Conservation (phyloP, 2,329 filamentous ascomycete genomes). For the Cladosporium austrohemisphaericum region DNA sequence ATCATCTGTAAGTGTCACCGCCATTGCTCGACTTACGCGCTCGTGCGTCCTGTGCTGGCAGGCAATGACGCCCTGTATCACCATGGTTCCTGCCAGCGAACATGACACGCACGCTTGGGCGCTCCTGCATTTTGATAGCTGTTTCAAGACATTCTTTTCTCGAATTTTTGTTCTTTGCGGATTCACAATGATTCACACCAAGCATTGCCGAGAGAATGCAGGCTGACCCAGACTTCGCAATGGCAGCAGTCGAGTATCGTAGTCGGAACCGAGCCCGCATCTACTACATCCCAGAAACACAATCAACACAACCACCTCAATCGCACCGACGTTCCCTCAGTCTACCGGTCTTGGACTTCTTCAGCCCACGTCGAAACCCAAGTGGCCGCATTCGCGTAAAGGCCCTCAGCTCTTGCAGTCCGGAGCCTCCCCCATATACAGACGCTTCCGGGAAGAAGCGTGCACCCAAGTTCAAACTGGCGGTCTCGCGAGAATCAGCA, state of each 20-base stretch:
- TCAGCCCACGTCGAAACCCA: constrained; percentile 19
- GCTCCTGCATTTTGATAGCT: constrained; percentile 10
- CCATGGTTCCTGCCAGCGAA: constrained; percentile 12
- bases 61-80: constrained; percentile 10
- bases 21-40: constrained; percentile 7
- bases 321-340: neutral
- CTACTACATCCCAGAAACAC: neutral
- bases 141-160: constrained; percentile 6
- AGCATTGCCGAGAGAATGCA: neutral
- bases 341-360: constrained; percentile 28
- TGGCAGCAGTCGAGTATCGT: constrained; percentile 13
- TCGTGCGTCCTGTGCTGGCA: constrained; percentile 16
- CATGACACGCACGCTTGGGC: constrained; percentile 6
- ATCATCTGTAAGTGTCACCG: constrained; percentile 15
- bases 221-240: constrained; percentile 5
- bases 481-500: constrained; percentile 47
- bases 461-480: constrained; percentile 42
- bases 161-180: neutral
- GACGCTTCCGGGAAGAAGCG: constrained; percentile 6
- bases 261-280: constrained; percentile 8
- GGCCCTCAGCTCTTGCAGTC: constrained; percentile 1
- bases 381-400: constrained; percentile 13
- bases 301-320: neutral
- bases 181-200: neutral
- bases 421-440: constrained; percentile 1